These are phyloP conservation scores for Pseudogymnoascus sp. DNA, from an alignment of 2,329 filamentous ascomycete species.

Conservation along the genomic window DNA sequence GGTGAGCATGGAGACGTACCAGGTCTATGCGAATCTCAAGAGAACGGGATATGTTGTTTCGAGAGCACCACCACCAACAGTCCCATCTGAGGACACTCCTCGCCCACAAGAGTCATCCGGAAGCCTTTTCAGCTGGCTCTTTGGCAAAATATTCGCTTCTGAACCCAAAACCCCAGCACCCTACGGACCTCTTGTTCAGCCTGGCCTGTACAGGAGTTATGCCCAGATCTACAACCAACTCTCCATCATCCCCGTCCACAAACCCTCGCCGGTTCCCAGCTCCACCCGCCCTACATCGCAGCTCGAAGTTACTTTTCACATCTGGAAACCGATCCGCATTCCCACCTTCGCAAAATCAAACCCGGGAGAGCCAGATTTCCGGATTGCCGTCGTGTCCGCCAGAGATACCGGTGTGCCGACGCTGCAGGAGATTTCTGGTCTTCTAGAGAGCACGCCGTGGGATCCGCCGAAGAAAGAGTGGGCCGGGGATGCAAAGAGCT, in stretches of 20 bases:
- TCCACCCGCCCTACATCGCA: conserved; percentile 27
- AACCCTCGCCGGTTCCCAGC: conserved; percentile 36
- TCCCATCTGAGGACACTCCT: not conserved
- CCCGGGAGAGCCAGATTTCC: conserved; percentile 73
- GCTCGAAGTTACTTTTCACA: conserved; percentile 50
- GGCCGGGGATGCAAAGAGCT: conserved; percentile 46
- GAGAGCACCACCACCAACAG: conserved; percentile 45
- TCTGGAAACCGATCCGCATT: conserved; percentile 63
- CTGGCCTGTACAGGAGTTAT: conserved; percentile 59
- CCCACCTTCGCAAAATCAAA: conserved; percentile 67
- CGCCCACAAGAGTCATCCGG: conserved; percentile 11
- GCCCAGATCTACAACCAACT: conserved; percentile 67
- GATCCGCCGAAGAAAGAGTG: conserved; percentile 42
- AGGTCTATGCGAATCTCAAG: conserved; percentile 79
- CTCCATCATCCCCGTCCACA: conserved; percentile 62
- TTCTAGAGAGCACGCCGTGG: conserved; percentile 67
- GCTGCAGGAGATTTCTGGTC: conserved; percentile 56
- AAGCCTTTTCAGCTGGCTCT: conserved; percentile 26
- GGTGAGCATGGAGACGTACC: conserved; percentile 67
- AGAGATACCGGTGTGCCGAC: conserved; percentile 63
- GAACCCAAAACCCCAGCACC: conserved; percentile 17
- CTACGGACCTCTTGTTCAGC: conserved; percentile 49
- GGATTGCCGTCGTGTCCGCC: conserved; percentile 73
- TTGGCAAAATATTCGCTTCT: conserved; percentile 23
- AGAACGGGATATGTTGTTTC: conserved; percentile 74